Evolutionary conservation across 1,284 basidiomycete genomes (phyloP).

Genomic region (Cryptococcus neoformans): DNA sequence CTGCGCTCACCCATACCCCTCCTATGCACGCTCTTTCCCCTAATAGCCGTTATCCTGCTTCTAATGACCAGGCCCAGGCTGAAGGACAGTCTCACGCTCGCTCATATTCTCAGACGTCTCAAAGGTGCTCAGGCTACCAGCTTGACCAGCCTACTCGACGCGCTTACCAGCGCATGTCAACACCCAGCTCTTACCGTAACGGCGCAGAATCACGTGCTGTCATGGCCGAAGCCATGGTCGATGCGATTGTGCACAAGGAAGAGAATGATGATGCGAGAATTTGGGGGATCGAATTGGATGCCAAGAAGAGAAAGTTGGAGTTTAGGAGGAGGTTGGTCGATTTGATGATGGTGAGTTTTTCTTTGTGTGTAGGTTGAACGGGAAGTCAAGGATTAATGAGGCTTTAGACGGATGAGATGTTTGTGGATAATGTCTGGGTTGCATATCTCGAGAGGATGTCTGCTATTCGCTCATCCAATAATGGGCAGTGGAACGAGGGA

Average conservation of each 20-base stretch:
- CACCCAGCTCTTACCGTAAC: neutral
- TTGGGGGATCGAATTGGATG: constrained; percentile 5
- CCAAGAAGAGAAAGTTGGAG: constrained; percentile 12
- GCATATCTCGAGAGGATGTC: constrained; percentile 14
- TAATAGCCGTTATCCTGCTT: neutral
- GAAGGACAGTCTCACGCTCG: neutral
- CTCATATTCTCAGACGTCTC: too few species aligned
- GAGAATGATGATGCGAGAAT: constrained; percentile 3
- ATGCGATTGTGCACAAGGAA: constrained; percentile 5
- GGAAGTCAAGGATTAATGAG: neutral
- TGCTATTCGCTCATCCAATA: constrained; percentile 2
- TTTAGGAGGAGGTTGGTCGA: constrained; percentile 15
- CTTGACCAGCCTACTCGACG: neutral
- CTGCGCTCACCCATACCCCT: neutral
- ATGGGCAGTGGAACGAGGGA: neutral
- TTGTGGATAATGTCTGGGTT: constrained; percentile 21
- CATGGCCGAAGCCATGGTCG: constrained; percentile 9
- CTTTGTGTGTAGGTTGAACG: neutral
- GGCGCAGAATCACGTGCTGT: constrained; percentile 1
- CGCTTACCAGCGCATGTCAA: neutral
- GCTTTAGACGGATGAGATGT: constrained; percentile 15
- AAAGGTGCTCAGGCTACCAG: too few species aligned
- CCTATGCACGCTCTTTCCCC: neutral
- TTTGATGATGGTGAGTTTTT: constrained; percentile 16
- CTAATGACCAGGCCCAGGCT: neutral